Percentiles rank a stretch among this genome's conserved stretches.
Evolutionary conservation across 768 basidiomycete genomes (phyloP).

Genomic region (Lactarius indigo): DNA sequence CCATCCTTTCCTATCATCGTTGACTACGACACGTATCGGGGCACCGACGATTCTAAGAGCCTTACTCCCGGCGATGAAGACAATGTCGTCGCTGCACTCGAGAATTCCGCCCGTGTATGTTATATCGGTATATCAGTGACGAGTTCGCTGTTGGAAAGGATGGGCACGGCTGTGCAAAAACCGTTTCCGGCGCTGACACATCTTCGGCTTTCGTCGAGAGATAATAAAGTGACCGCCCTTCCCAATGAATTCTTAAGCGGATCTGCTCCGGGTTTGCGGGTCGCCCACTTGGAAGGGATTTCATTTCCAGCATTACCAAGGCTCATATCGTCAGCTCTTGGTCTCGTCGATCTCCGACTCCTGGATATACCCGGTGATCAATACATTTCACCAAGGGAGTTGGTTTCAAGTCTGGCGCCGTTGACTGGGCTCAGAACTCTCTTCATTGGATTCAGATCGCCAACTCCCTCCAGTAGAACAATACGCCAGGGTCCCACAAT

Average conservation of each 20-base stretch:
- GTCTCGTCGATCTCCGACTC: conserved; percentile 2
- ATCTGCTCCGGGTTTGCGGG: not conserved
- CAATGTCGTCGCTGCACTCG: not conserved
- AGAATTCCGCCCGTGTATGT: not conserved
- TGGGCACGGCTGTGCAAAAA: not conserved
- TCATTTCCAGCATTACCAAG: not conserved
- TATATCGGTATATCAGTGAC: not conserved
- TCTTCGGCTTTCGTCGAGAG: not conserved
- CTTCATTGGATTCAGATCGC: not conserved
- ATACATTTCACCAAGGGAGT: not conserved
- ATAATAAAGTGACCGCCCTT: not conserved
- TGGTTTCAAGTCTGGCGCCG: not conserved
- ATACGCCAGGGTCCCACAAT: too few species aligned
- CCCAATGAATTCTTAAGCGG: not conserved
- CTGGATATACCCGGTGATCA: not conserved
- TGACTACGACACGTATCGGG: not conserved
- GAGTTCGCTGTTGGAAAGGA: not conserved
- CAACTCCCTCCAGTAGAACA: not conserved
- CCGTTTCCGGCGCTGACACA: conserved; percentile 6
- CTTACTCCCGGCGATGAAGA: not conserved
- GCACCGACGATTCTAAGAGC: not conserved
- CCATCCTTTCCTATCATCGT: not conserved
- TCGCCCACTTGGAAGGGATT: not conserved
- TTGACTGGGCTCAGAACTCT: not conserved
- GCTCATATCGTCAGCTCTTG: not conserved